Conservation (phyloP, 108 stramenopile genomes). For the Cylindrotheca closterium region DNA sequence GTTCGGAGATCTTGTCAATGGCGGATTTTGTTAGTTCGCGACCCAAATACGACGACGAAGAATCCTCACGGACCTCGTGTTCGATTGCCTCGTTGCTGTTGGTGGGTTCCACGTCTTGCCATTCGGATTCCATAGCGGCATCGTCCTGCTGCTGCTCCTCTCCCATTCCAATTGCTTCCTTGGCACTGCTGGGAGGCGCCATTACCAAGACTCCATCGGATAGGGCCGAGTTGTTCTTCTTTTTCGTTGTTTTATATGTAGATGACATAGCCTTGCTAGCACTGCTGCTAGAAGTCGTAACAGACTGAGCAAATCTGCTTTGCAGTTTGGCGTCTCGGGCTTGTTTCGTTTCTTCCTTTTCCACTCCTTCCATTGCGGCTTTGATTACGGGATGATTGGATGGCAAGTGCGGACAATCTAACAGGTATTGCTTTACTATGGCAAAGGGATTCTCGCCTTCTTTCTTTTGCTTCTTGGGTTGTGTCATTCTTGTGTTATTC, state of each 20-base stretch:
- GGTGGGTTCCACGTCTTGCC: conserved; percentile 41
- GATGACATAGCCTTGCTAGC: not conserved
- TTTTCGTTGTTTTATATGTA: not conserved
- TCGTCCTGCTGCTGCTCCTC: conserved; percentile 11
- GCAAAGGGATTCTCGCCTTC: conserved; percentile 22
- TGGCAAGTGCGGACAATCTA: conserved; percentile 19
- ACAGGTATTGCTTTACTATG: conserved; percentile 24
- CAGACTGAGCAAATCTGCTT: conserved; percentile 34
- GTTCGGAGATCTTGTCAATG: conserved; percentile 48
- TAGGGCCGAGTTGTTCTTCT: not conserved
- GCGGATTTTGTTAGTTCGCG: conserved; percentile 41
- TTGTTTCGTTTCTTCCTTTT: conserved; percentile 49
- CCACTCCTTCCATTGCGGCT: conserved; percentile 63
- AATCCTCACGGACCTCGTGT: conserved; percentile 8
- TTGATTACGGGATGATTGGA: conserved; percentile 47
- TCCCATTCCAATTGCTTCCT: not conserved
- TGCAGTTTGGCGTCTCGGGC: conserved; percentile 66
- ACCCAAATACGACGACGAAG: conserved; percentile 23
- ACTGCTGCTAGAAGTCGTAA: not conserved
- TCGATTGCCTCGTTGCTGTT: conserved; percentile 34
- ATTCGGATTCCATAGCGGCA: conserved; percentile 38
- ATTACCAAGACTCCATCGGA: conserved; percentile 21
- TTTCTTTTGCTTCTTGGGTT: conserved; percentile 4
- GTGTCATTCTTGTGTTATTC: not conserved
- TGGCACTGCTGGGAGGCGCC: not conserved